Evolutionary conservation across 192 early-diverging fungal species (phyloP).

Genomic region (Backusella luteola): DNA sequence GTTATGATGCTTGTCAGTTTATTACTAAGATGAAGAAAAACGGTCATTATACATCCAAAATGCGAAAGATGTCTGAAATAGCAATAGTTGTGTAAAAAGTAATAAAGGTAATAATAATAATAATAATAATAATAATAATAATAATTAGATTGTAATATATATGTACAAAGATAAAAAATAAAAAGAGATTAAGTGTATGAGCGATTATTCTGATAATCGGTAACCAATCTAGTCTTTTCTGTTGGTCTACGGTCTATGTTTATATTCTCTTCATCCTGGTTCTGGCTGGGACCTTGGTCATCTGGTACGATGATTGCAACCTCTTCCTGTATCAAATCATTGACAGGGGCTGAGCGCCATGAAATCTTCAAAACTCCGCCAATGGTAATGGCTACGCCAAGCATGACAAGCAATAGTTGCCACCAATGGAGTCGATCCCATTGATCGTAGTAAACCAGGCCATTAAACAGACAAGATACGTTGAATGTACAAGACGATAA

Average conservation of each 20-base stretch:
- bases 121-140: too few relatives aligned
- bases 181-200: neutral
- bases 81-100: neutral
- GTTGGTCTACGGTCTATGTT: conserved; percentile 1
- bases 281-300: conserved; percentile 3
- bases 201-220: neutral
- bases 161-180: neutral
- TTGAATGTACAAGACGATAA: conserved; percentile 76
- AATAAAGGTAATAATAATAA: neutral
- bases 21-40: neutral
- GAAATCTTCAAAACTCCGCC: conserved; percentile 67
- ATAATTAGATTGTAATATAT: too few relatives aligned
- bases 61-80: neutral
- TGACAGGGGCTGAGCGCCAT: conserved; percentile 36
- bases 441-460: conserved; percentile 80
- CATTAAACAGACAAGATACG: conserved; percentile 70
- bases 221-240: neutral
- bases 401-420: conserved; percentile 64
- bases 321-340: conserved; percentile 17
- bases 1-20: neutral
- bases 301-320: neutral
- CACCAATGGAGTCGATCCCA: conserved; percentile 54
- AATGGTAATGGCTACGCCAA: conserved; percentile 63
- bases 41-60: neutral
- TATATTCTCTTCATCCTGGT: conserved; percentile 7